These are phyloP conservation scores for Metschnikowia peoriensis DNA, from an alignment of 805 yeast genomes.

Conservation along the genomic window DNA sequence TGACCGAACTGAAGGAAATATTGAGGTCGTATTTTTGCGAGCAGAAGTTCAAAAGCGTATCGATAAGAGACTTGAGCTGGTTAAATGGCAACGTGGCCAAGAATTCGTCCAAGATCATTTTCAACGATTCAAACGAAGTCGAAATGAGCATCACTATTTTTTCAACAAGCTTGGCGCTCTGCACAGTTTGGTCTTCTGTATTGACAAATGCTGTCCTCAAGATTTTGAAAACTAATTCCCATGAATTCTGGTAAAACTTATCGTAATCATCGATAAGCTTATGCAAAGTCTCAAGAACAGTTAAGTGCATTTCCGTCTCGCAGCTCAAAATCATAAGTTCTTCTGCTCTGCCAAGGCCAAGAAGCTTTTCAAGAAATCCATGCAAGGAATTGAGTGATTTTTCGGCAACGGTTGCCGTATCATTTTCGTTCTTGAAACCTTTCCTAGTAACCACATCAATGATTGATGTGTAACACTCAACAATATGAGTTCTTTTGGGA, in stretches of 20 bases:
- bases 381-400: slow-evolving; percentile 50
- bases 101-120: slow-evolving; percentile 83
- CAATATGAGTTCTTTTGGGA: slow-evolving; percentile 47
- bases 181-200: slow-evolving; percentile 9
- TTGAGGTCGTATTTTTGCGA: slow-evolving; percentile 72
- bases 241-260: slow-evolving; percentile 52
- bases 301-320: slow-evolving; percentile 67
- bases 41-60: slow-evolving; percentile 70
- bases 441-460: slow-evolving; percentile 40
- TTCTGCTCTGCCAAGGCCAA: slow-evolving; percentile 35
- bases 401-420: slow-evolving; percentile 19
- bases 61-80: slow-evolving; percentile 65
- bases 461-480: slow-evolving; percentile 51
- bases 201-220: slow-evolving; percentile 54
- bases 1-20: slow-evolving; percentile 85
- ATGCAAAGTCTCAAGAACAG: slow-evolving; percentile 60
- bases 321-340: slow-evolving; percentile 51
- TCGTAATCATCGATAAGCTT: slow-evolving; percentile 80
- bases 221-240: slow-evolving; percentile 71
- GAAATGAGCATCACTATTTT: slow-evolving; percentile 53
- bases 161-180: slow-evolving; percentile 38
- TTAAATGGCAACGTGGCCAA: slow-evolving; percentile 64
- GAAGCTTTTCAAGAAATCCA: slow-evolving; percentile 42
- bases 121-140: slow-evolving; percentile 78
- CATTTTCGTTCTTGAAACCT: slow-evolving; percentile 33